Conservation (phyloP, 352 stramenopile genomes). For the Phytophthora syringae region DNA sequence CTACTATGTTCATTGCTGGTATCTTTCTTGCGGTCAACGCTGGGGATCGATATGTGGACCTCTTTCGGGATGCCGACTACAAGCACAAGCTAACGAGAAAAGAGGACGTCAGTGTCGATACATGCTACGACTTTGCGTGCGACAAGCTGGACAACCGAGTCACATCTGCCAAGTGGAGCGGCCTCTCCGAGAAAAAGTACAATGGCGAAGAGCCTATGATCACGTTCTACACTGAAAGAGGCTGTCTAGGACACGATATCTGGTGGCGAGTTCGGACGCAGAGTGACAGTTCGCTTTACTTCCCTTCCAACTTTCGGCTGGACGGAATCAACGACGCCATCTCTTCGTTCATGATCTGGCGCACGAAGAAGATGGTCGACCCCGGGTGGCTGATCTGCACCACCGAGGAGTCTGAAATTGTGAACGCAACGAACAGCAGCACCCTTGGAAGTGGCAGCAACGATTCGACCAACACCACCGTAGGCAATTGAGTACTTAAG, state of each 20-base stretch:
- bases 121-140: neutral
- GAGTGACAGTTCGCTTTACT: slow-evolving; percentile 2
- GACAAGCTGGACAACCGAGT: neutral
- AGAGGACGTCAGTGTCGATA: neutral
- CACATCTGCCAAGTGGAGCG: slow-evolving; percentile 1
- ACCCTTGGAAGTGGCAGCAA: neutral
- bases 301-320: slow-evolving; percentile 8
- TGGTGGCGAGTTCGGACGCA: slow-evolving; percentile 4
- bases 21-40: neutral
- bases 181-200: slow-evolving; percentile 3
- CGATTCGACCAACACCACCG: neutral
- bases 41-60: neutral
- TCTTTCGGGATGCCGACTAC: neutral
- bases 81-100: neutral
- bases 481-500: too few species aligned
- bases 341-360: slow-evolving; percentile 3
- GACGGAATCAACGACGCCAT: slow-evolving; percentile 12
- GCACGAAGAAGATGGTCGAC: neutral
- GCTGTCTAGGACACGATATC: slow-evolving; percentile 1
- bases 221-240: slow-evolving; percentile 3
- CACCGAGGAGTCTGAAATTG: neutral
- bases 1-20: neutral
- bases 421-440: neutral
- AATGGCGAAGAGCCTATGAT: slow-evolving; percentile 1
- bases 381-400: neutral